These are phyloP conservation scores for Tuber magnatum DNA, from an alignment of 495 filamentous ascomycete genomes.

Conservation along the genomic window DNA sequence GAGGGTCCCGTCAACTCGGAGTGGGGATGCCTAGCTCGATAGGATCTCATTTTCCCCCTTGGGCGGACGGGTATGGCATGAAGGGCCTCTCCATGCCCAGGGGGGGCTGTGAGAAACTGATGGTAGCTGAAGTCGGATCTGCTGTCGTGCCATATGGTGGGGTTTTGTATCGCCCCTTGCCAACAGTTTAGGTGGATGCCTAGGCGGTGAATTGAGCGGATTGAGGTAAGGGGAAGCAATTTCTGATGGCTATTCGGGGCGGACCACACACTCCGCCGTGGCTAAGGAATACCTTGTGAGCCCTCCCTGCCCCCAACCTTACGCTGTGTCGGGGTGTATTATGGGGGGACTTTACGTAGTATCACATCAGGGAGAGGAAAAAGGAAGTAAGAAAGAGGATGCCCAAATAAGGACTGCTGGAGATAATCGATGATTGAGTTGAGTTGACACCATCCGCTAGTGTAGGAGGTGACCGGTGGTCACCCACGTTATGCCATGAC, in stretches of 20 bases:
- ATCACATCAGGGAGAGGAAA: not conserved
- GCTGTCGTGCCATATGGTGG: not conserved
- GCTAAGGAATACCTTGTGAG: not conserved
- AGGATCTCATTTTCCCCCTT: not conserved
- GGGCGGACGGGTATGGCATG: too few species aligned
- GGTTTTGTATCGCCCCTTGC: not conserved
- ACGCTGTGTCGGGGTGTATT: not conserved
- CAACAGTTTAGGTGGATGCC: not conserved
- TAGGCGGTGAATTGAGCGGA: not conserved
- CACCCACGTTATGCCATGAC: too few species aligned
- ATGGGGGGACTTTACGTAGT: not conserved
- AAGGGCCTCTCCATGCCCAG: not conserved
- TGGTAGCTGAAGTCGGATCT: not conserved
- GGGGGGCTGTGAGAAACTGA: not conserved
- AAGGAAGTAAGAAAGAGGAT: not conserved
- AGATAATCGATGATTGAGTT: not conserved
- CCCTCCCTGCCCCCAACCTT: not conserved
- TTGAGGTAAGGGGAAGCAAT: not conserved
- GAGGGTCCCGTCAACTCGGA: not conserved
- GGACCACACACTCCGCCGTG: not conserved
- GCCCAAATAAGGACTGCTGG: not conserved
- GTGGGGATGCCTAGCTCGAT: not conserved
- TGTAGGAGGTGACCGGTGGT: too few species aligned
- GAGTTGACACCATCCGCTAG: too few species aligned
- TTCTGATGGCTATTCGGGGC: not conserved